Percentiles rank a stretch among this genome's conserved stretches.
Evolutionary conservation across 352 stramenopile genomes (phyloP).

Genomic region (Globisporangium apiculatum): DNA sequence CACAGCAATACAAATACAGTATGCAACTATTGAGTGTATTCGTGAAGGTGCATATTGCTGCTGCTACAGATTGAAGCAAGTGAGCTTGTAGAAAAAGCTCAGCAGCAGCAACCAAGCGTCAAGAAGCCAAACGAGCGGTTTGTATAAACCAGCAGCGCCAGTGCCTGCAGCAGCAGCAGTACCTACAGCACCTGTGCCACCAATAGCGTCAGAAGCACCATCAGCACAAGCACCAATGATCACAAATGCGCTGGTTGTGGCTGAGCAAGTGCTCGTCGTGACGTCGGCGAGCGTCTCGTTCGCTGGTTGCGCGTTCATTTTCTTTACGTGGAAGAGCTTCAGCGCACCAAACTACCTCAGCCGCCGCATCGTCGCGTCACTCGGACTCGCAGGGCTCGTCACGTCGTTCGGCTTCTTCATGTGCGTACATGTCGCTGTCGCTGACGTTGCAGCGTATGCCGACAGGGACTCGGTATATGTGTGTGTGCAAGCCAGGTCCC

Average conservation of each 20-base stretch:
- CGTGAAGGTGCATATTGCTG: too few species aligned
- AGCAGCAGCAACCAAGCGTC: too few species aligned
- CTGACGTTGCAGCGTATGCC: neutral
- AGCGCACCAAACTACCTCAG: constrained; percentile 61
- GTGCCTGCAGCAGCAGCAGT: neutral
- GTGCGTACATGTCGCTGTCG: constrained; percentile 18
- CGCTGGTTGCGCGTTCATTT: constrained; percentile 59
- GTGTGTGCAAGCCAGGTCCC: neutral
- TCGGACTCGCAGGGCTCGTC: constrained; percentile 49
- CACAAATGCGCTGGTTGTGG: constrained; percentile 16
- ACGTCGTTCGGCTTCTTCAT: constrained; percentile 57
- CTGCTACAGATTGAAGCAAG: too few species aligned
- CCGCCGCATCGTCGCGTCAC: constrained; percentile 59
- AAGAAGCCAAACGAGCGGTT: too few species aligned
- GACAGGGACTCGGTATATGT: neutral
- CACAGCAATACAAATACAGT: too few species aligned
- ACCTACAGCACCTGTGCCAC: neutral
- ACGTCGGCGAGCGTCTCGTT: constrained; percentile 49
- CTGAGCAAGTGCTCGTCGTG: constrained; percentile 46
- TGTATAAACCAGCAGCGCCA: neutral
- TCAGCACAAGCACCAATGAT: neutral
- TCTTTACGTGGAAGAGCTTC: constrained; percentile 65
- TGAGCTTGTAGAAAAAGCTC: too few species aligned
- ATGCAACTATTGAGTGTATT: too few species aligned
- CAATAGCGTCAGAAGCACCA: neutral